Base-by-base conservation (phyloP, 768 basidiomycete species). In the Cystobasidium onofrii region DNA sequence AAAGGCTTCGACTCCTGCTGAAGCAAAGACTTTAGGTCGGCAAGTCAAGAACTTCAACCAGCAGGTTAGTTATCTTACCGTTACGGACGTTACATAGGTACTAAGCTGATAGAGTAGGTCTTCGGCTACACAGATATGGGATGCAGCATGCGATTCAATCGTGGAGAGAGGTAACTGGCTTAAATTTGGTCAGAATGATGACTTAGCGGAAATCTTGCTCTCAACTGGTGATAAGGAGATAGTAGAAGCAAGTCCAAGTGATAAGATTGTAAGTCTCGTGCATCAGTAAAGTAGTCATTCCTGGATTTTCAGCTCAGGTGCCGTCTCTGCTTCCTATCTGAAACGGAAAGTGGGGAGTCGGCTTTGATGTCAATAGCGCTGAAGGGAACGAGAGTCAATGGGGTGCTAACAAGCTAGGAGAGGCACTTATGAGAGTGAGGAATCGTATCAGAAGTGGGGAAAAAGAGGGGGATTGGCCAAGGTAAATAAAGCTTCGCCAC, bases 21-120 rank as follows among this genome's bases (percentile, higher is more conserved):
- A 73, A 46, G 72, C 72, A 27, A 73, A 73, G 64, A 73, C 67
- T 41, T 27, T 64, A 13, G 72, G 72, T 6, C 41, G 72, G 17
- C 39, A 73, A 52, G 72, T 73, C 36, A 72, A 71, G 63, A 73
- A 73, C 27, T 73, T 73, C 72, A 73, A 73, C 13, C 72, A 73
- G 64, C 43, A 27, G 34, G 64, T 73, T 23, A 39, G n/a, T 20
- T n/a, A 7, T 23, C 44, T n/a, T n/a, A n/a, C n/a, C n/a, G n/a
- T n/a, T n/a, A n/a, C n/a, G n/a, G n/a, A n/a, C n/a, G n/a, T n/a
- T n/a, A n/a, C n/a, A n/a, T n/a, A n/a, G n/a, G n/a, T n/a, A n/a
- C n/a, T n/a, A n/a, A n/a, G n/a, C n/a, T n/a, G n/a, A n/a, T n/a
- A n/a, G n/a, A n/a, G n/a, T n/a, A n/a, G n/a, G n/a, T n/a, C n/a